phyloP scores from a whole-genome alignment of 1,284 basidiomycete genomes.

The Acaromyces ingoldii region DNA sequence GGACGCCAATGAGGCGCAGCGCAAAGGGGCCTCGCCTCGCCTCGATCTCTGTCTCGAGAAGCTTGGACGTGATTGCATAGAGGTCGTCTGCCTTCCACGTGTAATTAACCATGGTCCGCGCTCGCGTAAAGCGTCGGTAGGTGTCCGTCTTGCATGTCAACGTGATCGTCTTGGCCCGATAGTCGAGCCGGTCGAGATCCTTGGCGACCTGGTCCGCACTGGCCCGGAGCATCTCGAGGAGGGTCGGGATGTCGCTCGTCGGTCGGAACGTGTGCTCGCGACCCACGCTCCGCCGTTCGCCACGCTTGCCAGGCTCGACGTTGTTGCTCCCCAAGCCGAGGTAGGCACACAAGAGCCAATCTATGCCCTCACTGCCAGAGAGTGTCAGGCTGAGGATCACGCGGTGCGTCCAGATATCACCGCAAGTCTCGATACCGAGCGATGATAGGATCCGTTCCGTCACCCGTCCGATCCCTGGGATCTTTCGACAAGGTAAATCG shows the following conservation, averaged over 20 bases:
- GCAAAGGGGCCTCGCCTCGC: slow-evolving; percentile 14
- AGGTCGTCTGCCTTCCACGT: slow-evolving; percentile 33
- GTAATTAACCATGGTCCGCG: slow-evolving; percentile 15
- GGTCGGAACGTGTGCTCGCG: slow-evolving; percentile 48
- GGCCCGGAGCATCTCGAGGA: slow-evolving; percentile 28
- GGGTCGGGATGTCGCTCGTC: slow-evolving; percentile 18
- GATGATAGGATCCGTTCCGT: slow-evolving; percentile 44
- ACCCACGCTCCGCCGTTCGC: slow-evolving; percentile 43
- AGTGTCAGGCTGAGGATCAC: slow-evolving; percentile 39
- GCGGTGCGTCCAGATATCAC: slow-evolving; percentile 41
- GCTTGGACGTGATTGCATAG: slow-evolving; percentile 21
- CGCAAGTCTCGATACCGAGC: slow-evolving; percentile 39
- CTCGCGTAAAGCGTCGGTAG: slow-evolving; percentile 43
- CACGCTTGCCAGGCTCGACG: slow-evolving; percentile 38
- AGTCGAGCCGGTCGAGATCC: slow-evolving; percentile 35
- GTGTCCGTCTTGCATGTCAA: slow-evolving; percentile 40
- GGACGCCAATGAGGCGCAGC: slow-evolving; percentile 40
- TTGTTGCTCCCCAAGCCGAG: slow-evolving; percentile 38
- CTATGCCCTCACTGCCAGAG: slow-evolving; percentile 25
- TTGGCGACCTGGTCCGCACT: slow-evolving; percentile 35
- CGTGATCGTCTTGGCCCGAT: slow-evolving; percentile 38
- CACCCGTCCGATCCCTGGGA: slow-evolving; percentile 46
- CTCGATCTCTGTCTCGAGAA: slow-evolving; percentile 33
- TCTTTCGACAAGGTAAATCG: slow-evolving; percentile 39
- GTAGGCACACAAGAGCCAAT: slow-evolving; percentile 39